These are phyloP conservation scores for Colletotrichum tabaci DNA, from an alignment of 2,329 filamentous ascomycete species.

Conservation along the genomic window DNA sequence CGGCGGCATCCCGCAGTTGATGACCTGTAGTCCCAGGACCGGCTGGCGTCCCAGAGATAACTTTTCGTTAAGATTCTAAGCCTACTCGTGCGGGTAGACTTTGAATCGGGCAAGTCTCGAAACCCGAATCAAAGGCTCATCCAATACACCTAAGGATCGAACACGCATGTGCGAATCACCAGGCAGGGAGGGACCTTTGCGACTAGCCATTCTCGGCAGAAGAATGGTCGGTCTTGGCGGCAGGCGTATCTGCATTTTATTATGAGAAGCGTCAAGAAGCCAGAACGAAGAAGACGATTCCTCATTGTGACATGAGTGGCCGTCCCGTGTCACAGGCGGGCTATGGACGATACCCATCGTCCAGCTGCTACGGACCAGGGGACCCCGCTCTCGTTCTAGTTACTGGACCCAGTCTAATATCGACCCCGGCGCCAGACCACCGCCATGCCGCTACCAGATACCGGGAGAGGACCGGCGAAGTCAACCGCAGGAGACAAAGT, in stretches of 20 bases:
- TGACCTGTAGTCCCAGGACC: not conserved
- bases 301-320: not conserved
- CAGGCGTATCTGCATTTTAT: not conserved
- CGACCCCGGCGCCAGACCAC: not conserved
- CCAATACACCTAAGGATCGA: not conserved
- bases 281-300: not conserved
- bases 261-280: not conserved
- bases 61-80: too few species aligned
- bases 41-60: too few species aligned
- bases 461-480: conserved; percentile 26
- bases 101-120: too few species aligned
- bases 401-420: not conserved
- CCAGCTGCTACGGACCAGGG: not conserved
- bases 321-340: too few species aligned
- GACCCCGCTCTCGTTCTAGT: not conserved
- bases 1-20: not conserved
- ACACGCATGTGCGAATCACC: not conserved
- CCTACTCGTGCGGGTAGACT: too few species aligned
- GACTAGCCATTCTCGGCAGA: not conserved
- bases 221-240: not conserved
- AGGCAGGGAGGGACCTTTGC: not conserved
- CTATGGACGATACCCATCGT: not conserved
- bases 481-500: conserved; percentile 16
- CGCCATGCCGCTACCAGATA: conserved; percentile 17
- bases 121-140: not conserved